Percentiles rank a stretch among this genome's conserved stretches.
These are phyloP conservation scores for Neospora caninum DNA, from an alignment of 169 alveolate genomes.

Conservation along the genomic window DNA sequence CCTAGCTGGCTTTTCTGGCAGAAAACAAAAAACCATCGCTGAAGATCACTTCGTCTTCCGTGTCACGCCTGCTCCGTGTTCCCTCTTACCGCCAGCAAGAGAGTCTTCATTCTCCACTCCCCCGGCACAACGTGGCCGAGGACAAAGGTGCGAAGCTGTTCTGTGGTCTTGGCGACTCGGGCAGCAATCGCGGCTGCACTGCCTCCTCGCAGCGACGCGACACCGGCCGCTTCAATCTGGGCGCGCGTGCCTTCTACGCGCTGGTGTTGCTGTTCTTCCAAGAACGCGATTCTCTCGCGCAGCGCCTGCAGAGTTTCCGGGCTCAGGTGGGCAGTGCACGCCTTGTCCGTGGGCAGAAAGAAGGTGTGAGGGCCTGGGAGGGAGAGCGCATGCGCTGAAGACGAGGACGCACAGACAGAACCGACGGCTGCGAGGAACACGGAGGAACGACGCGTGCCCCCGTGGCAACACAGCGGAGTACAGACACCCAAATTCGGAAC, in stretches of 20 bases:
- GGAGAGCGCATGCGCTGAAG: conserved; percentile 30
- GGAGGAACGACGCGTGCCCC: too few species aligned
- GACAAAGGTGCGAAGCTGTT: conserved; percentile 14
- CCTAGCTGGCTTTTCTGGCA: too few species aligned
- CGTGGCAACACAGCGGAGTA: too few species aligned
- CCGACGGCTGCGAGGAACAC: too few species aligned
- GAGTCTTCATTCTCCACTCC: conserved; percentile 16
- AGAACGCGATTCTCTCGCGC: background rate
- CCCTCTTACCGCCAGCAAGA: background rate
- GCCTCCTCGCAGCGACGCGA: background rate
- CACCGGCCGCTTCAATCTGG: background rate
- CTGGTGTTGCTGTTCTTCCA: background rate
- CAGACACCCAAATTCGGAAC: too few species aligned
- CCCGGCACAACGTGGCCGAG: conserved; percentile 33
- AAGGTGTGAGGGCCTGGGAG: conserved; percentile 38
- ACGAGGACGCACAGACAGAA: background rate
- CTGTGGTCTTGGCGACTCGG: background rate
- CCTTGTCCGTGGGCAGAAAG: conserved; percentile 23
- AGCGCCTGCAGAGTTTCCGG: background rate
- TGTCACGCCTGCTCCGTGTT: too few species aligned
- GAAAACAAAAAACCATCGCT: too few species aligned
- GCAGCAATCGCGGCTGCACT: background rate
- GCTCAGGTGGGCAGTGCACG: background rate
- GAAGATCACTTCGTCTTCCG: too few species aligned
- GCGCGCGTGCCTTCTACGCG: background rate